These are phyloP conservation scores for Penicillium sp. DNA, from an alignment of 2,329 filamentous ascomycete genomes.

Conservation along the genomic window DNA sequence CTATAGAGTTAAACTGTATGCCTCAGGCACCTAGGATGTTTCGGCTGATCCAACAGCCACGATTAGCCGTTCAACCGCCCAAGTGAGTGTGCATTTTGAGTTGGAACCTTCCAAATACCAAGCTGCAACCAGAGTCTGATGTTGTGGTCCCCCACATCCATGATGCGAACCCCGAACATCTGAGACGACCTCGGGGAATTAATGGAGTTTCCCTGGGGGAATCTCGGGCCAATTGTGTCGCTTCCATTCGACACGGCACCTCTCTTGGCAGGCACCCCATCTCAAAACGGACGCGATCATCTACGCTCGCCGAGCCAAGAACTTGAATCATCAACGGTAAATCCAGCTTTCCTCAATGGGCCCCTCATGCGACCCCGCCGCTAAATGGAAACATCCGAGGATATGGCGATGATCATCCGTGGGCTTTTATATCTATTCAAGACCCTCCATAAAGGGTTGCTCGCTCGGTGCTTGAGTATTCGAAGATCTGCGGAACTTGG, in stretches of 20 bases:
- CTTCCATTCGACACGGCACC: constrained; percentile 1
- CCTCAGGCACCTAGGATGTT: background rate
- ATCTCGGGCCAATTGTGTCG: constrained; percentile 1
- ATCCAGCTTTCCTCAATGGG: background rate
- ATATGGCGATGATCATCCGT: constrained; percentile 18
- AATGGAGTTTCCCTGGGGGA: constrained; percentile 3
- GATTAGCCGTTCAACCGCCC: too few relatives aligned
- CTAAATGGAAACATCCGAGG: constrained; percentile 2
- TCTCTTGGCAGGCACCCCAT: background rate
- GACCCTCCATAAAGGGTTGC: background rate
- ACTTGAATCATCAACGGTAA: background rate
- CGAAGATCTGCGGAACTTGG: background rate
- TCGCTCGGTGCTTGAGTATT: background rate
- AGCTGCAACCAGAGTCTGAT: background rate
- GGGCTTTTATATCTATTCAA: background rate
- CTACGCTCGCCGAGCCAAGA: background rate
- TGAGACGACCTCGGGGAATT: background rate
- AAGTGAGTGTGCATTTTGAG: too few relatives aligned
- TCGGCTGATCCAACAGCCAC: background rate
- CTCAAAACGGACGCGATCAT: background rate
- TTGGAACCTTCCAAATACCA: too few relatives aligned
- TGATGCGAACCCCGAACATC: background rate
- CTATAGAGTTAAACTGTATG: background rate
- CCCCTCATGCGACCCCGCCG: background rate
- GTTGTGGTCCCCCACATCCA: background rate